These are phyloP conservation scores for Penicillium sp. DNA, from an alignment of 2,329 filamentous ascomycete genomes.

Conservation along the genomic window DNA sequence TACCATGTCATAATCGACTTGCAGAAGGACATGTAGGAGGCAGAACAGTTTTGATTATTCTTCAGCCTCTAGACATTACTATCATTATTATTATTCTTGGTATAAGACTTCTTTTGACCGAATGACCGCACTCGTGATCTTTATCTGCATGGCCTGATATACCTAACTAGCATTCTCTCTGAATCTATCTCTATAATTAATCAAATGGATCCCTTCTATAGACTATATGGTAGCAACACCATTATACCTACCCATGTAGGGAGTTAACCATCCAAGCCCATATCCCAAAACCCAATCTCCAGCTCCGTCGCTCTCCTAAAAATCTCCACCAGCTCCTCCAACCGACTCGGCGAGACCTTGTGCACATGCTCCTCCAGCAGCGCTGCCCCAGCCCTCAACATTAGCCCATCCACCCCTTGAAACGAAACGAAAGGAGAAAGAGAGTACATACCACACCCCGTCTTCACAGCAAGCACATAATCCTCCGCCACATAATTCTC, in stretches of 20 bases:
- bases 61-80: too few species aligned
- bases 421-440: not conserved
- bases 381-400: conserved; percentile 41
- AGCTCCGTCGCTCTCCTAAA: conserved; percentile 83
- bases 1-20: conserved; percentile 42
- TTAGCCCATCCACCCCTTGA: not conserved
- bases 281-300: conserved; percentile 73
- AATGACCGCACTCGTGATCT: too few species aligned
- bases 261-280: conserved; percentile 46
- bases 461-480: conserved; percentile 67
- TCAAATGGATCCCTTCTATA: too few species aligned
- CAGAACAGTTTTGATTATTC: not conserved
- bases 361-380: conserved; percentile 71
- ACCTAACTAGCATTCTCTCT: too few species aligned
- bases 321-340: conserved; percentile 79
- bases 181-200: too few species aligned
- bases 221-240: too few species aligned
- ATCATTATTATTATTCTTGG: too few species aligned
- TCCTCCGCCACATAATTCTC: conserved; percentile 80
- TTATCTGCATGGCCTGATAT: too few species aligned
- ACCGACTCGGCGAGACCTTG: conserved; percentile 67
- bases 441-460: conserved; percentile 58
- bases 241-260: not conserved
- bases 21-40: conserved; percentile 33
- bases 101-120: not conserved